These are phyloP conservation scores for Thuidium tamariscinum DNA, from an alignment of 225 moss, liverwort and hornwort species.

Conservation along the genomic window DNA sequence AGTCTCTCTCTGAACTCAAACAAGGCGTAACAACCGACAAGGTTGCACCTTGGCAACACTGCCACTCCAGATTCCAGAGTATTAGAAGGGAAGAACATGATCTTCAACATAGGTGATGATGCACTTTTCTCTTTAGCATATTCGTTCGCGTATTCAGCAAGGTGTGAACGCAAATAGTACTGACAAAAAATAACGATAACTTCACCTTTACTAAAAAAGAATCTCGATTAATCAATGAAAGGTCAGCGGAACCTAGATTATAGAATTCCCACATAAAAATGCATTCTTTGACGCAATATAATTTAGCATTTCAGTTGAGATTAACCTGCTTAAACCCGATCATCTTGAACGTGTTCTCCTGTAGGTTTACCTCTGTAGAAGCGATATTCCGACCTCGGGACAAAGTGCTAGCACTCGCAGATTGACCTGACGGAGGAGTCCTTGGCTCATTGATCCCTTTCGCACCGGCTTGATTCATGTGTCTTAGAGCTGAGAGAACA, in stretches of 20 bases:
- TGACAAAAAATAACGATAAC: background rate
- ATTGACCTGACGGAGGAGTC: background rate
- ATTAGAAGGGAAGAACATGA: background rate
- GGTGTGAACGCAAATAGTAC: background rate
- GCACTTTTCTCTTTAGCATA: background rate
- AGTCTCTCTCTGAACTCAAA: background rate
- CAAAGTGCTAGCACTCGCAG: background rate
- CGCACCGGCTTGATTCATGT: background rate
- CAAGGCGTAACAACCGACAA: background rate
- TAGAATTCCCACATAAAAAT: background rate
- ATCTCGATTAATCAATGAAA: background rate
- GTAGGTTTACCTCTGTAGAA: background rate
- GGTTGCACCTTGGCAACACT: background rate
- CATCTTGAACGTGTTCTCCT: background rate
- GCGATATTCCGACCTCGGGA: background rate
- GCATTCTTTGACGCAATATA: background rate
- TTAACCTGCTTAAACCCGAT: constrained; percentile 7
- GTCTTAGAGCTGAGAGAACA: constrained; percentile 3
- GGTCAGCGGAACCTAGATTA: background rate
- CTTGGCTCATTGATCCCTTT: background rate
- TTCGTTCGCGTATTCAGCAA: background rate
- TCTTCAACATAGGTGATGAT: background rate
- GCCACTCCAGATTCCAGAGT: background rate
- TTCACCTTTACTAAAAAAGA: background rate
- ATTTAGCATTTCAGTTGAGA: background rate